These are phyloP conservation scores for Arbutus unedo DNA, from an alignment of 148 eudicot genomes.

Conservation along the genomic window DNA sequence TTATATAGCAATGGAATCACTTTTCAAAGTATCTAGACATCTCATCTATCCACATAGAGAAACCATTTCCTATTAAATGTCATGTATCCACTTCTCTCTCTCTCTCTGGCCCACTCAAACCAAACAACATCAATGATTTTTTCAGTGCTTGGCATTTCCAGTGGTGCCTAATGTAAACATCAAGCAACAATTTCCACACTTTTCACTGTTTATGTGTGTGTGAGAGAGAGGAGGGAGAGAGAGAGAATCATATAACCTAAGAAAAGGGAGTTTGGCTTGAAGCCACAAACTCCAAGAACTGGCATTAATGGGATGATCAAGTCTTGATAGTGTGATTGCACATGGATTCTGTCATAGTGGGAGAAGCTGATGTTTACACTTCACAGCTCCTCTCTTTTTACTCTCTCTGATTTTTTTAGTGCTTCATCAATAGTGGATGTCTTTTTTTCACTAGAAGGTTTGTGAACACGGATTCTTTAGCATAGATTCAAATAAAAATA, in stretches of 20 bases:
- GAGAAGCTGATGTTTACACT: conserved; percentile 31
- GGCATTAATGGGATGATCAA: conserved; percentile 18
- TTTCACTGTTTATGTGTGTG: neutral
- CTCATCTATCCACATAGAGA: conserved; percentile 21
- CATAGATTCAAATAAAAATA: too few relatives aligned
- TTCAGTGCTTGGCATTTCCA: conserved; percentile 21
- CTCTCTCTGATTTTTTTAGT: neutral
- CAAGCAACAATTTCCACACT: conserved; percentile 20
- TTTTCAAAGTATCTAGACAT: conserved; percentile 17
- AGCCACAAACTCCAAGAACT: conserved; percentile 17
- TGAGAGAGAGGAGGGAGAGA: conserved; percentile 7
- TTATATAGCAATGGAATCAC: conserved; percentile 4
- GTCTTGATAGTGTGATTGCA: conserved; percentile 18
- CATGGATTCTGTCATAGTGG: conserved; percentile 26
- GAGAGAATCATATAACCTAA: conserved; percentile 17
- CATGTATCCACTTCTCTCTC: conserved; percentile 15
- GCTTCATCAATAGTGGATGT: conserved; percentile 19
- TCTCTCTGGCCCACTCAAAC: conserved; percentile 25
- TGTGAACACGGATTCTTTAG: too few relatives aligned
- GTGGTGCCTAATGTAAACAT: conserved; percentile 30
- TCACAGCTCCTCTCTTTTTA: conserved; percentile 12
- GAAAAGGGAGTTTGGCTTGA: conserved; percentile 20
- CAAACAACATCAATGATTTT: conserved; percentile 27
- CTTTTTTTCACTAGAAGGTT: too few relatives aligned
- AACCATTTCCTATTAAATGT: conserved; percentile 5